phyloP scores from a whole-genome alignment of 1,284 basidiomycete genomes.

The Hemileia vastatrix region DNA sequence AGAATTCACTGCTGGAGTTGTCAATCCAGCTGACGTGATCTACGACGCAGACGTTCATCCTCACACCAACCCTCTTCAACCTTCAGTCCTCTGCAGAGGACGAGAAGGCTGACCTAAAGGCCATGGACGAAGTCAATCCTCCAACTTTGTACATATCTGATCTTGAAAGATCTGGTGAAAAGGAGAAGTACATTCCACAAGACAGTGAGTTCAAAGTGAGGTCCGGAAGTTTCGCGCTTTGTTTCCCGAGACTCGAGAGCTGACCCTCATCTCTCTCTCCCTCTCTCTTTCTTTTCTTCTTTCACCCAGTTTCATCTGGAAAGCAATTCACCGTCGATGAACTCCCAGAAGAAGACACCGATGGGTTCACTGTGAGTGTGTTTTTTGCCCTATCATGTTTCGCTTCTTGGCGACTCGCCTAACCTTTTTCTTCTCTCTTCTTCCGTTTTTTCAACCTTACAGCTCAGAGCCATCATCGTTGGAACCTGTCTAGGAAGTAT shows the following conservation, averaged over 20 bases:
- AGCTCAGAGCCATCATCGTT: conserved; percentile 55
- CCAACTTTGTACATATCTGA: background rate
- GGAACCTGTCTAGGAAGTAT: conserved; percentile 55
- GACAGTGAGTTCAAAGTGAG: background rate
- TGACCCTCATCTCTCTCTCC: too few species aligned
- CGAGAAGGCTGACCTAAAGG: background rate
- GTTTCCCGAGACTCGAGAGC: too few species aligned
- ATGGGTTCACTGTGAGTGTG: too few species aligned
- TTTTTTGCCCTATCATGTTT: too few species aligned
- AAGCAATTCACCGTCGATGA: too few species aligned
- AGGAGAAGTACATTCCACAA: background rate
- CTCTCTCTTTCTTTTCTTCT: too few species aligned
- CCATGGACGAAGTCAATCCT: background rate
- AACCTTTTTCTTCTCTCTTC: too few species aligned
- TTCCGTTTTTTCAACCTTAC: too few species aligned
- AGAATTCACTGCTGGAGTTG: background rate
- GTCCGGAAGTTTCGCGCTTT: background rate
- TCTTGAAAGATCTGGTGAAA: background rate
- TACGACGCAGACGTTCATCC: background rate
- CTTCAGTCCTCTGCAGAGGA: background rate
- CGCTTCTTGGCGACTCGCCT: too few species aligned
- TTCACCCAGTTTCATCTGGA: too few species aligned
- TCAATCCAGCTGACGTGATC: background rate
- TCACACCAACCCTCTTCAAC: background rate
- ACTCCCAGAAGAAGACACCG: too few species aligned